Base-by-base conservation (phyloP, 1,139 yeast species). In the Kurtzmaniella quercitrusa region DNA sequence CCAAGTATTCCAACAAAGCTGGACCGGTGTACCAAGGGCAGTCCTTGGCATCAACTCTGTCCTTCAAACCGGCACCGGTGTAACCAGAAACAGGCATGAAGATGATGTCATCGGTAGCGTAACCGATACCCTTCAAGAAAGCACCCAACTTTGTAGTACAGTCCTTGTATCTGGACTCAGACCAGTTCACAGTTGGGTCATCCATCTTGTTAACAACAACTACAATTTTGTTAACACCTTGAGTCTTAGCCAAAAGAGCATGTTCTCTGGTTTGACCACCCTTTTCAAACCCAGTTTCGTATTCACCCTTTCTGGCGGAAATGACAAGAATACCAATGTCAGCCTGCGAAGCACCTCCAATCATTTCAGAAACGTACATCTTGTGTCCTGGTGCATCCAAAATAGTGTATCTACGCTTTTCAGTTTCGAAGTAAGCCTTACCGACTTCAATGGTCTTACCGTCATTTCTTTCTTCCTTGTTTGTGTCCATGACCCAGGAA, bases 401-500 rank as follows among this genome's bases (percentile, higher is more conserved):
- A 56, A 93, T 89, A 39, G 98, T 91, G 74, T 93, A 93, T 68
- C 98, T 84, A 72, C 98, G 86, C 74, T 88, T 89, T 38, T 91
- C 98, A 47, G 98, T 93, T 73, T 93, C 98, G 57, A 93, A 93
- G 62, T 85, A 88, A 15, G 98, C 95, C 62, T 91, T 89, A 60
- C 98, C 99, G 51, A 93, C 98, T 71, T 93, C 98, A 57, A 93
- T 95, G 53, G 99, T 93, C 73, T 93, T 94, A 75, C 99, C 99
- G 66, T 93, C 96, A 57, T 78, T 87, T 76, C 98, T 87, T 74
- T 93, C 99, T 71, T 93, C 98, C 69, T 89, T 89, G 74, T 94
- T 93, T 56, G 98, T 91, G 68, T 93, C 99, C 96, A 93, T 91
- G 56, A 94, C 95, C 98, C 98, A 93, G 11, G 98, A 91, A 58